Conservation (phyloP, 345 rosid species). For the Populus ilicifolia region DNA sequence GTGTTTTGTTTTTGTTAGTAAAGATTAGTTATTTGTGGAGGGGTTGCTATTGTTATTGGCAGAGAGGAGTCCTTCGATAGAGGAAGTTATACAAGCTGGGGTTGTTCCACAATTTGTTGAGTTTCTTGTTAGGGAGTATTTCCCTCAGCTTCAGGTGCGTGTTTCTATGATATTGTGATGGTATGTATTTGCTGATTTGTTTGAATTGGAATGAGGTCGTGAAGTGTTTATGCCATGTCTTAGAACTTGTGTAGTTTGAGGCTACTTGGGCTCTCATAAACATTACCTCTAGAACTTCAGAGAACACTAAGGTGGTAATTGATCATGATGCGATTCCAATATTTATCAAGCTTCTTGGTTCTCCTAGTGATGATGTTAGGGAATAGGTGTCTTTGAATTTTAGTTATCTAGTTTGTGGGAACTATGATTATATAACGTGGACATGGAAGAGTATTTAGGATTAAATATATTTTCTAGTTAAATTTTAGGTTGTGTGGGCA, state of each 20-base stretch:
- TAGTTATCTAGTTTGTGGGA: background rate
- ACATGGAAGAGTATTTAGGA: background rate
- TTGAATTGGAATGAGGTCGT: background rate
- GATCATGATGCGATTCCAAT: slow-evolving; percentile 32
- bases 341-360: slow-evolving; percentile 28
- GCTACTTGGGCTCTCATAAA: slow-evolving; percentile 35
- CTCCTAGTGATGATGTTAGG: slow-evolving; percentile 29
- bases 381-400: slow-evolving; percentile 18
- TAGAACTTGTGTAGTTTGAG: slow-evolving; percentile 19
- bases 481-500: slow-evolving; percentile 29
- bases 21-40: background rate
- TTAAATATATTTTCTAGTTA: background rate
- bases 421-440: background rate
- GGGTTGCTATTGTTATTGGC: background rate
- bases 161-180: background rate
- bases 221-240: background rate
- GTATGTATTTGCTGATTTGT: background rate
- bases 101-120: slow-evolving; percentile 30
- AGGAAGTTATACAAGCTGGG: slow-evolving; percentile 31
- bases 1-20: background rate
- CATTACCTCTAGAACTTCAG: slow-evolving; percentile 31
- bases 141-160: slow-evolving; percentile 27
- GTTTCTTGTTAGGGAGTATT: slow-evolving; percentile 27
- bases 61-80: slow-evolving; percentile 26
- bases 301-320: slow-evolving; percentile 27